Evolutionary conservation across 2,329 filamentous ascomycete species (phyloP), one percentile per base, ranked within the genome.

Genomic region (Tolypocladium nubicola): DNA sequence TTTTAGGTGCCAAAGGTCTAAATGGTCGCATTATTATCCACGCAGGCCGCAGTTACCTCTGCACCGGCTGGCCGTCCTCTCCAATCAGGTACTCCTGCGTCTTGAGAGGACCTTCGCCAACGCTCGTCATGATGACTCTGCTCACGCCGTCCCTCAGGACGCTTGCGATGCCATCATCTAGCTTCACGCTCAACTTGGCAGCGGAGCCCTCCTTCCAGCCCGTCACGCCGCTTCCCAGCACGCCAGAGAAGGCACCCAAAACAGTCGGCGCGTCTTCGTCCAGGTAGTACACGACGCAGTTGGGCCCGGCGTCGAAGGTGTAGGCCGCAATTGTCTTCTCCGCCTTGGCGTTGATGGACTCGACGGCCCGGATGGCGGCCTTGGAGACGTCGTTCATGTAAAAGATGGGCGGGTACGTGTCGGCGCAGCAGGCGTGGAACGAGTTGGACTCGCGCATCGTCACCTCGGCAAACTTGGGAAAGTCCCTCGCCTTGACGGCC

Each of bases 371-470:
- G 59, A 99, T 90, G 7, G 93, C 91, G 1, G 93, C 90, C 41
- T 88, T 80, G 23, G 88, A 93, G 19, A 93, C 86, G 70, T 99
- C 94, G 75, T 97, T 99, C 80, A 99, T 86, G 79, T 99, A 99
- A 75, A 96, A 97, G 70, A 99, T 99, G 21, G 95, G 94, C 50
- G 95, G 94, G 75, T 90, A 91, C 1, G 94, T 97, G 71, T 99
- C 94, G 65, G 95, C 79, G 71, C 94, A 97, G 58, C 87, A 90
- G 41, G 94, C 90, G 73, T 99, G 94, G 84, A 99, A 99, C 59
- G 86, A 90, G 77, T 99, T 99, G 69, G 89, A 95, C 71, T 99
- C 94, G 71, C 86, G 87, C 92, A 97, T 99, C 19, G 94, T 96
- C 61, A 97, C 82, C 70, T 89, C 85, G 30, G 88, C 94, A 68